These are phyloP conservation scores for Ascochyta rabiei DNA, from an alignment of 2,329 filamentous ascomycete species.

Conservation along the genomic window DNA sequence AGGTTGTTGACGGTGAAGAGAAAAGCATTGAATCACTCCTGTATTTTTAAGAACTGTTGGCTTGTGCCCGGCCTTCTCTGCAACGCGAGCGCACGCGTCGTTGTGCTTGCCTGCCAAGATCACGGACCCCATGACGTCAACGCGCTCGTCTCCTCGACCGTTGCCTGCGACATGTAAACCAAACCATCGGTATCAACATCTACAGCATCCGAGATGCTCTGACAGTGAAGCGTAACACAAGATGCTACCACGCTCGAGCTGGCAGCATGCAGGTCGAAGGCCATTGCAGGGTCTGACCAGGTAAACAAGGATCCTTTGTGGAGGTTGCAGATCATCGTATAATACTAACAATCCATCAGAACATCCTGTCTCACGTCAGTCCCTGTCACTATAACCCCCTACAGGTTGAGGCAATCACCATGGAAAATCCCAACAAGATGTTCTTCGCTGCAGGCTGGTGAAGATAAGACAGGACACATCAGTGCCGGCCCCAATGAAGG, in stretches of 20 bases:
- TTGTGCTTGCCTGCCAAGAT: constrained; percentile 5
- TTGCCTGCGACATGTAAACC: constrained; percentile 4
- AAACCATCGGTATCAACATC: constrained; percentile 1
- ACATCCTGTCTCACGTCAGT: constrained; percentile 10
- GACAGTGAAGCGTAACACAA: constrained; percentile 11
- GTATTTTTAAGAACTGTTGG: too few species aligned
- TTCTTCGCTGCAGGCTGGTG: constrained; percentile 56
- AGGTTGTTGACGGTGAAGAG: too few species aligned
- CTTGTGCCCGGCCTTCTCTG: too few species aligned
- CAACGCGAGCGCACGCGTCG: neutral
- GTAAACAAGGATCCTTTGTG: constrained; percentile 28
- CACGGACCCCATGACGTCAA: constrained; percentile 8
- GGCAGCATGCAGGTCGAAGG: constrained; percentile 26
- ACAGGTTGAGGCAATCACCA: constrained; percentile 6
- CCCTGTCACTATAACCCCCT: neutral
- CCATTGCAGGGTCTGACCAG: constrained; percentile 29
- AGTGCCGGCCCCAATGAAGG: constrained; percentile 75
- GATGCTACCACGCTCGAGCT: constrained; percentile 28
- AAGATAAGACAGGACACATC: constrained; percentile 81
- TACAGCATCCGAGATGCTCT: constrained; percentile 17
- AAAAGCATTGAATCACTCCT: too few species aligned
- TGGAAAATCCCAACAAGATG: constrained; percentile 26
- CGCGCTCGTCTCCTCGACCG: neutral
- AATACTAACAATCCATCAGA: constrained; percentile 30
- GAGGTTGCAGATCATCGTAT: constrained; percentile 29